Evolutionary conservation across 140 eudicot species (phyloP), one percentile per base, ranked within the genome.

Genomic region (Erigeron philadelphicus): DNA sequence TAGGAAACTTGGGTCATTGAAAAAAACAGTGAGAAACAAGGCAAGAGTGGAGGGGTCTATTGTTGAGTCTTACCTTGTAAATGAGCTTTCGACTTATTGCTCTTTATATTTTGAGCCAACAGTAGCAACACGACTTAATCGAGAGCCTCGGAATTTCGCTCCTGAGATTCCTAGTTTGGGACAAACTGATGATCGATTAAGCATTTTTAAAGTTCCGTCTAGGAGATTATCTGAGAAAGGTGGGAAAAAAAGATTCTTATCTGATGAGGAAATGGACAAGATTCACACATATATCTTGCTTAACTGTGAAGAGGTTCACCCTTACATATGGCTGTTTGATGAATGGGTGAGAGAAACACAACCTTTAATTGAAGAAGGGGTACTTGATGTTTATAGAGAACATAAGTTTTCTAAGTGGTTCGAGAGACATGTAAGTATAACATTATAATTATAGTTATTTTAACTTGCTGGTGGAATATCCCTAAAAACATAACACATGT

Each of bases 31-130:
- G 35, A 0, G 3, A 25, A 25, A 25, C 35, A 25, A 25, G 3
- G 35, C 35, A 66, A 23, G 57, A 8, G 68, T 42, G 6, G 58
- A 66, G 16, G 59, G 71, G 19, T 66, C 71, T 21, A 66, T 66
- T 12, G 45, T 47, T 19, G 19, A 66, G 71, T 64, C 69, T 3
- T 44, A 66, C 23, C 44, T 47, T 5, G 7, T 64, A 3, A 10
- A 45, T 9, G 43, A 64, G 19, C 19, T 58, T 11, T 21, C 40
- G 10, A 25, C 64, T 15, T 11, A 41, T 18, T 63, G 16, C 4
- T 63, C 12, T 9, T 7, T 40, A 63, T 63, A 42, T n/a, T 42
- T 63, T 63, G 13, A 15, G 21, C 25, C 68, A 2, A 16, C 25
- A 0, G 9, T 63, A 40, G 21, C 42, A 63, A 63, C 52, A 0